Conservation (phyloP, 2,329 filamentous ascomycete genomes). For the Sclerotinia borealis region DNA sequence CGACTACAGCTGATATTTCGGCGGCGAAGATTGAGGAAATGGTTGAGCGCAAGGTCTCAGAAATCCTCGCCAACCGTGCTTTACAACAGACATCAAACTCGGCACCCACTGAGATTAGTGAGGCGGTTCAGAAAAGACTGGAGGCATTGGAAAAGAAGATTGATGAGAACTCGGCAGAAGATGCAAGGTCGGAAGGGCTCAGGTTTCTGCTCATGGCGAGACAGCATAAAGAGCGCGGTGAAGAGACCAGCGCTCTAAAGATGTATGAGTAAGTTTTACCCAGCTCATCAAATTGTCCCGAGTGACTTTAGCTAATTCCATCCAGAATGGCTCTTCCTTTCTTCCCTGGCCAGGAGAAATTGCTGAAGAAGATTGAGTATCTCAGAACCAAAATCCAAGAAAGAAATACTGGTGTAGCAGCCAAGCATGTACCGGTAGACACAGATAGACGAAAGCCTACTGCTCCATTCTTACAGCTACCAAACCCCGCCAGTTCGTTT, state of each 20-base stretch:
- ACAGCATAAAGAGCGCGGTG: constrained; percentile 78
- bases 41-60: constrained; percentile 85
- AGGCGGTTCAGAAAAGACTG: constrained; percentile 72
- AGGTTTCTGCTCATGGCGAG: constrained; percentile 85
- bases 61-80: constrained; percentile 75
- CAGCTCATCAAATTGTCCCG: too few relatives aligned
- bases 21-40: constrained; percentile 80
- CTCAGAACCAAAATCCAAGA: constrained; percentile 47
- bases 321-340: constrained; percentile 68
- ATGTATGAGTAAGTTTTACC: constrained; percentile 53
- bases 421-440: constrained; percentile 5
- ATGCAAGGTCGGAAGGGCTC: constrained; percentile 72
- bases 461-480: constrained; percentile 24
- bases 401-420: constrained; percentile 30
- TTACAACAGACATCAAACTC: constrained; percentile 48
- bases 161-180: constrained; percentile 58
- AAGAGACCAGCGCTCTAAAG: constrained; percentile 69
- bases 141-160: constrained; percentile 85
- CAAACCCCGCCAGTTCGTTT: constrained; percentile 22
- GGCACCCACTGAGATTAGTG: constrained; percentile 51
- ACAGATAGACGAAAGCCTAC: constrained; percentile 18
- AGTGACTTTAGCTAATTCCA: neutral
- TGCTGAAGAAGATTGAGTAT: constrained; percentile 62
- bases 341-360: constrained; percentile 80
- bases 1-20: constrained; percentile 43